Conservation (phyloP, 2,329 filamentous ascomycete species). For the Hypoxylon sp. region DNA sequence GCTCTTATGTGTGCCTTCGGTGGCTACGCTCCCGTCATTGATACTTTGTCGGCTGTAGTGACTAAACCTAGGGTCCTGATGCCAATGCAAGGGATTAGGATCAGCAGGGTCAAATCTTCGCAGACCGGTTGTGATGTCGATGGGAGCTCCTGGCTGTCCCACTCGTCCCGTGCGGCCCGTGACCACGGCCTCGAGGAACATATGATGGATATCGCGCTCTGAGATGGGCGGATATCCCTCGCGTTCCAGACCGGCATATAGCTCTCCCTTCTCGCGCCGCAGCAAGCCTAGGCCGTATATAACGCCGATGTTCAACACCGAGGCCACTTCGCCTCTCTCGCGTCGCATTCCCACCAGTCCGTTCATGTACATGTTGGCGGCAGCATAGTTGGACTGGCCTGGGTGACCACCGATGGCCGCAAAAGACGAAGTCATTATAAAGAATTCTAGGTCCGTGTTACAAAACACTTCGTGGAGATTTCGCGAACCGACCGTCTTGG, state of each 20-base stretch:
- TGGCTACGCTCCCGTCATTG: conserved; percentile 25
- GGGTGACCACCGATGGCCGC: conserved; percentile 61
- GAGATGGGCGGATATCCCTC: conserved; percentile 65
- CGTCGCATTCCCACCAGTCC: conserved; percentile 58
- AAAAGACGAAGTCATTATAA: conserved; percentile 64
- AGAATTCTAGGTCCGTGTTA: conserved; percentile 58
- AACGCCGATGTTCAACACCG: conserved; percentile 62
- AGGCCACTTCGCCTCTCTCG: conserved; percentile 55
- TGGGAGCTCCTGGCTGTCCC: conserved; percentile 26
- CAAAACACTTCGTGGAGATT: conserved; percentile 59
- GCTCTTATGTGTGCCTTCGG: conserved; percentile 32
- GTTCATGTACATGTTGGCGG: conserved; percentile 65
- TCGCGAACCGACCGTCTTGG: conserved; percentile 59
- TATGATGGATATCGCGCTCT: conserved; percentile 66
- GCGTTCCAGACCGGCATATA: conserved; percentile 60
- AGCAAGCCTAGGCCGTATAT: conserved; percentile 62
- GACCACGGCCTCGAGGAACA: conserved; percentile 66
- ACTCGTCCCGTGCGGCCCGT: conserved; percentile 55
- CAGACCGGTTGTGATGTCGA: conserved; percentile 60
- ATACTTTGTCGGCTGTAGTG: conserved; percentile 54
- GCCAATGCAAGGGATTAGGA: conserved; percentile 58
- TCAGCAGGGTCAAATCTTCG: conserved; percentile 56
- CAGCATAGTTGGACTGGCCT: conserved; percentile 62
- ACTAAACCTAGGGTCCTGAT: conserved; percentile 60
- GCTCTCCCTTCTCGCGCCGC: conserved; percentile 58